Base-by-base conservation (phyloP, 495 filamentous ascomycete species). In the Aspergillus campestris region DNA sequence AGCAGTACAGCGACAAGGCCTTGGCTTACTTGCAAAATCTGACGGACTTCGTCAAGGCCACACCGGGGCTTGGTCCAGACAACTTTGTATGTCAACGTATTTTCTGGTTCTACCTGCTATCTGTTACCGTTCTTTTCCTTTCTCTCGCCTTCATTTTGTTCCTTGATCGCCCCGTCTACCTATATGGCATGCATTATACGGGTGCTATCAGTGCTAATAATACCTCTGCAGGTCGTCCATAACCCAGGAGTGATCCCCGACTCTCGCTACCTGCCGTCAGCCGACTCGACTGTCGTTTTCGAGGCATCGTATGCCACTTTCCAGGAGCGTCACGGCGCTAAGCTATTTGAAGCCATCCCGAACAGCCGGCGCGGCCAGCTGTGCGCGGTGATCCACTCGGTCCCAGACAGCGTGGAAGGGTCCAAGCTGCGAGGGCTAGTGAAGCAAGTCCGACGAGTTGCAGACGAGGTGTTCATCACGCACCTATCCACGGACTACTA, bases 171-270 rank as follows among this genome's bases (percentile, higher is more conserved):
- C 34, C 34, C 27, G 13, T 58, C 27, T 14, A 49, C 51, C 14
- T 49, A 56, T 53, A 45, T 56, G 18, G 4, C 18, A 24, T 24
- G 18, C 18, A 24, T 24, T 24, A 24, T 24, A 24, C 35, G 56
- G 45, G 50, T 43, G 39, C 39, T 42, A 49, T 35, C 38, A 18
- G 47, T 40, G 33, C 60, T 58, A 49, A 49, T 44, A 11, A 18
- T 47, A 13, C 4, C 34, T 43, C 38, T 31, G 7, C 52, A 75
- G 72, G 60, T 74, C 42, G 64, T 75, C 32, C 72, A 75, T 45
- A 75, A 75, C 30, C 72, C 72, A 2, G 72, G 72, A 1, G 57
- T 57, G 4, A 46, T 72, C 10, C 72, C 72, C 5, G 71, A 74
- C 49, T 54, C 69, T 42, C 66, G 64, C 27, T 73, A 69, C 53